Evolutionary conservation across 2,329 filamentous ascomycete genomes (phyloP), one percentile per base, ranked within the genome.

Genomic region (Beauveria varroae): DNA sequence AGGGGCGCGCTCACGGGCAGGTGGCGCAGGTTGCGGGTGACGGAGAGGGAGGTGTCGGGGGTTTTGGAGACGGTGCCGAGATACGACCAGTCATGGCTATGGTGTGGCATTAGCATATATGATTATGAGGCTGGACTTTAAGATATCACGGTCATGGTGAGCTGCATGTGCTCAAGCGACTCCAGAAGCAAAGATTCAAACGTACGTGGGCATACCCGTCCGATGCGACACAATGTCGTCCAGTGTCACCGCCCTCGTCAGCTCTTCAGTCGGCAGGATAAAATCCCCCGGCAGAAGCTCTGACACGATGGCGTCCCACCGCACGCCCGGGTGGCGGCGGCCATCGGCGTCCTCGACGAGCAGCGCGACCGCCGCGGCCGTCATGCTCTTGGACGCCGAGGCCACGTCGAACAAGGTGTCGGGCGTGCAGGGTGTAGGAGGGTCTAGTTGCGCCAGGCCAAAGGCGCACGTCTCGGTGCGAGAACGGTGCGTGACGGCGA

Each of bases 341-440:
- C 41, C 41, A 3, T 68, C 60, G 50, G 66, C 61, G 40, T 68
- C 68, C 1, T 64, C 58, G 14, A 69, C 63, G 6, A 71, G 57
- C 16, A 70, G 54, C 8, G 64, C 69, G 10, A 70, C 64, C 0
- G 69, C 62, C 0, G 67, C 68, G 1, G 67, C 69, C 1, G 68
- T 71, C 49, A 71, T 63, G 3, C 66, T 69, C 49, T 70, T 71
- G 22, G 68, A 65, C 6, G 64, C 63, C 0, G 69, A 70, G 5
- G 66, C 69, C 55, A 70, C 64, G 51, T 70, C 67, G 34, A 71
- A 70, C 7, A 70, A 63, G 34, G 68, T 70, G 26, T 71, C 66
- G 0, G 68, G 41, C 0, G 68, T 70, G 41, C 65, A 67, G 9
- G 54, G 44, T 49, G 28, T 40, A 0, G 53, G 57, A 3, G 66